A percentile compares a stretch with the other conserved stretches of the same genome.
Conservation (phyloP, 2,329 filamentous ascomycete species). For the Apiospora hydei region DNA sequence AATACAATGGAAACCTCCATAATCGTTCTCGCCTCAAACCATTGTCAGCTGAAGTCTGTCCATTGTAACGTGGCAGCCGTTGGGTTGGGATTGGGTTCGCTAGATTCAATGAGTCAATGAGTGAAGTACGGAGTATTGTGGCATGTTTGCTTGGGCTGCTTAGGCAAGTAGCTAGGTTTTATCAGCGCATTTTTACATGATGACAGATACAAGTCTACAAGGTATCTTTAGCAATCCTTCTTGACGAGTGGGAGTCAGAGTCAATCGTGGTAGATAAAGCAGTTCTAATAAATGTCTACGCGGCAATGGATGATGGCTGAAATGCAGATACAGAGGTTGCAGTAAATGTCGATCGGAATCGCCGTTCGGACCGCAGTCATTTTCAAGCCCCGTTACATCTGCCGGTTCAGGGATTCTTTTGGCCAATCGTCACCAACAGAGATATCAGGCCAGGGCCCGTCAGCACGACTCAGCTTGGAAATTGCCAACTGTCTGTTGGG, state of each 20-base stretch:
- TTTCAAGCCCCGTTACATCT: neutral
- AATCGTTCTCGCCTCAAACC: constrained; percentile 17
- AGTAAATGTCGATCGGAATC: neutral
- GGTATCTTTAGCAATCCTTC: neutral
- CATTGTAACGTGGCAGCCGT: constrained; percentile 9
- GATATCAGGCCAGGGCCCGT: constrained; percentile 1
- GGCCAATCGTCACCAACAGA: constrained; percentile 8
- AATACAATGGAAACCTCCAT: neutral
- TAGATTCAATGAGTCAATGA: neutral
- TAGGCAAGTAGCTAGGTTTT: neutral
- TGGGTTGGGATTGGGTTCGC: neutral
- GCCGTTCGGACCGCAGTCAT: constrained; percentile 10
- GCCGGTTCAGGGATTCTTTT: neutral
- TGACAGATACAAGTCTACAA: neutral
- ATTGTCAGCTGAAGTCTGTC: constrained; percentile 16
- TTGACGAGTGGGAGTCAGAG: neutral
- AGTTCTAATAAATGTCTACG: no score
- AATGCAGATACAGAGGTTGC: constrained; percentile 5
- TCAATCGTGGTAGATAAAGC: neutral
- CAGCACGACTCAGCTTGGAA: constrained; percentile 8
- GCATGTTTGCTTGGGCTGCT: neutral
- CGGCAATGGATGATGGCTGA: neutral
- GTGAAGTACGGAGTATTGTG: neutral
- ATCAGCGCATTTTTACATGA: neutral
- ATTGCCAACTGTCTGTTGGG: neutral